Conservation (phyloP, 192 early-diverging fungal species). For the Physocladia obscura region DNA sequence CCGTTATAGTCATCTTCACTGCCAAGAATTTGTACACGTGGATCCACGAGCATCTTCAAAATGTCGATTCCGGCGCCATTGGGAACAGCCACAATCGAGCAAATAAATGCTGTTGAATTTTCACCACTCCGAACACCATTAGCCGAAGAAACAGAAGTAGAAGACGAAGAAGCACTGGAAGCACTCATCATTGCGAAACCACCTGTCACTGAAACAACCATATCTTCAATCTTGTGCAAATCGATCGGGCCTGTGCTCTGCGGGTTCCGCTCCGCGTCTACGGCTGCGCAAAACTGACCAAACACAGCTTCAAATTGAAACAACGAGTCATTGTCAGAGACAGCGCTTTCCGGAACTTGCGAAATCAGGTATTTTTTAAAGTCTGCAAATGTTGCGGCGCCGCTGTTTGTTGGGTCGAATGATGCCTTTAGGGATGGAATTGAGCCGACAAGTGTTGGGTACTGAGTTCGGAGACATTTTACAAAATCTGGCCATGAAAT, state of each 20-base stretch:
- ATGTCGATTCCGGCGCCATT: conserved; percentile 12
- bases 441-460: conserved; percentile 15
- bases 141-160: too few relatives aligned
- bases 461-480: neutral
- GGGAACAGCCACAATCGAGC: neutral
- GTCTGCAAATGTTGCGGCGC: neutral
- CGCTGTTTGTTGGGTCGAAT: neutral
- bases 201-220: neutral
- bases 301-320: neutral
- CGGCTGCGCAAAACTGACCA: conserved; percentile 8
- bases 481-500: conserved; percentile 6
- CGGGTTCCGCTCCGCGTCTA: neutral
- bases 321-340: neutral
- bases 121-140: too few relatives aligned
- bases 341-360: neutral
- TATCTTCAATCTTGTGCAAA: neutral
- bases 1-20: neutral
- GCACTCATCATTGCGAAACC: too few relatives aligned
- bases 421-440: neutral
- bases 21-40: neutral
- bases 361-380: neutral
- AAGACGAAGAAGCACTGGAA: too few relatives aligned
- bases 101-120: neutral
- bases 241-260: conserved; percentile 9
- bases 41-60: conserved; percentile 14